These are phyloP conservation scores for Fusarium sterilihyphosum DNA, from an alignment of 2,329 filamentous ascomycete genomes.

Conservation along the genomic window DNA sequence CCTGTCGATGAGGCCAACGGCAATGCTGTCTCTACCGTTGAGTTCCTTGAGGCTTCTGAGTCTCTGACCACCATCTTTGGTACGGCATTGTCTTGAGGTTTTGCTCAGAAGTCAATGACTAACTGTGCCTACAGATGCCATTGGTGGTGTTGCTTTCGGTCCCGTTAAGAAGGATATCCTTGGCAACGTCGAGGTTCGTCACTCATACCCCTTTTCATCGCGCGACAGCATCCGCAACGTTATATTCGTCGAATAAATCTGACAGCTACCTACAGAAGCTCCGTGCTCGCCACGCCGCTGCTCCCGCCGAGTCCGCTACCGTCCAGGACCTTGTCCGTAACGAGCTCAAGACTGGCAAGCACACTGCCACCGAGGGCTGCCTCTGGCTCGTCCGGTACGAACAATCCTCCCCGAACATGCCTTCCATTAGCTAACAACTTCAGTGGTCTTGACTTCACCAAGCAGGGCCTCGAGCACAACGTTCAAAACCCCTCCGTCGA, in stretches of 20 bases:
- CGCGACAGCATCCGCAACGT: neutral
- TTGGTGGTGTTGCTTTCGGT: conserved; percentile 80
- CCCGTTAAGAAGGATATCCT: conserved; percentile 92
- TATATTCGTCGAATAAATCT: conserved; percentile 14
- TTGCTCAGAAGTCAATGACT: neutral
- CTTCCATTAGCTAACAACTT: neutral
- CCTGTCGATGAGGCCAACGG: conserved; percentile 77
- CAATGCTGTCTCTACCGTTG: conserved; percentile 81
- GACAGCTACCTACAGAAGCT: conserved; percentile 74
- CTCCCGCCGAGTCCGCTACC: conserved; percentile 81
- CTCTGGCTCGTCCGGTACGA: conserved; percentile 88
- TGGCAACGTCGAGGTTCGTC: conserved; percentile 85
- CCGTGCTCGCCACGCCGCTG: conserved; percentile 80
- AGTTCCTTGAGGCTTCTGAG: conserved; percentile 93
- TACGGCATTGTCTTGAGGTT: conserved; percentile 48
- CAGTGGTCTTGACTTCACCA: conserved; percentile 94
- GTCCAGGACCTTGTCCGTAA: conserved; percentile 87
- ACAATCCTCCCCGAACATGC: neutral
- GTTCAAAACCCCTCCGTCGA: conserved; percentile 74
- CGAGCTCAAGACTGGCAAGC: conserved; percentile 90
- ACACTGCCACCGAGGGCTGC: conserved; percentile 87
- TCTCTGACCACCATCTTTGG: conserved; percentile 88
- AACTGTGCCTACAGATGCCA: conserved; percentile 59
- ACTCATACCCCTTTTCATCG: neutral
- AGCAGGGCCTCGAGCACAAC: conserved; percentile 83